A percentile compares a stretch with the other conserved stretches of the same genome.
phyloP scores from a whole-genome alignment of 805 yeast species.

The Pichia exigua region DNA sequence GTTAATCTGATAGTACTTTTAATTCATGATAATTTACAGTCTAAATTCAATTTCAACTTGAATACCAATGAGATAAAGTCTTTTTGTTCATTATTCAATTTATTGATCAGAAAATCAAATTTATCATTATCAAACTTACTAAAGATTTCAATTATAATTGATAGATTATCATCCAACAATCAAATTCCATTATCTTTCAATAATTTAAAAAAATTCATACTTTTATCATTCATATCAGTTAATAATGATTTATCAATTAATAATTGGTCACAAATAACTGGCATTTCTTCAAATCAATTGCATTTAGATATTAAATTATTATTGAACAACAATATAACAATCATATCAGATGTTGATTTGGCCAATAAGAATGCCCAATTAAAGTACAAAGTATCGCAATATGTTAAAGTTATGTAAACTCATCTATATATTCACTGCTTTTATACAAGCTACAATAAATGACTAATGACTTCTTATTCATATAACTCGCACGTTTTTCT shows the following conservation, averaged over 20 bases:
- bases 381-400: not conserved
- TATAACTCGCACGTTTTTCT: not conserved
- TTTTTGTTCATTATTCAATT: not conserved
- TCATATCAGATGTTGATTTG: not conserved
- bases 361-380: not conserved
- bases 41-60: slow-evolving; percentile 2
- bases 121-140: not conserved
- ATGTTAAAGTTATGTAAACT: not conserved
- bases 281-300: slow-evolving; percentile 1
- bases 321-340: not conserved
- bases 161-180: not conserved
- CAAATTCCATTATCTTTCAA: not conserved
- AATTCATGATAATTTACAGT: slow-evolving; percentile 1
- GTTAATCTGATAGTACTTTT: slow-evolving; percentile 3
- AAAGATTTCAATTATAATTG: not conserved
- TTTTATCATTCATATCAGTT: not conserved
- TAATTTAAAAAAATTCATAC: not conserved
- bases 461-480: not conserved
- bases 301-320: not conserved
- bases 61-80: not conserved
- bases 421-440: too few relatives aligned
- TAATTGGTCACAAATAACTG: not conserved
- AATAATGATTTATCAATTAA: not conserved
- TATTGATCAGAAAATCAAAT: not conserved
- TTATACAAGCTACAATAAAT: not conserved